These are phyloP conservation scores for Rhizopus stolonifer DNA, from an alignment of 371 early-diverging fungal genomes.

Conservation along the genomic window DNA sequence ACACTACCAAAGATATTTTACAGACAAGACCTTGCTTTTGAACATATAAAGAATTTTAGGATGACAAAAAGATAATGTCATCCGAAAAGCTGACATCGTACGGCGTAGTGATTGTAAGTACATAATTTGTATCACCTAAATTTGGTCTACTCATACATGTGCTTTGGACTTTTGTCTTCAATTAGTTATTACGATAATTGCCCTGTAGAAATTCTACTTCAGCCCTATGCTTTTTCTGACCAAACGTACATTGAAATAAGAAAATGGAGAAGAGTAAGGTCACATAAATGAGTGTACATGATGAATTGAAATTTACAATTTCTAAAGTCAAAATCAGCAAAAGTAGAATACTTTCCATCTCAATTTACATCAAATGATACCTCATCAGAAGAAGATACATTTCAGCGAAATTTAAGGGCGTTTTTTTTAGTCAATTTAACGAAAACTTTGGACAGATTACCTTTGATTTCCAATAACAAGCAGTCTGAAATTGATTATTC, in stretches of 20 bases:
- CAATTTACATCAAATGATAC: conserved; percentile 7
- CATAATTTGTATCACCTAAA: conserved; percentile 6
- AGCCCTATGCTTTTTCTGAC: conserved; percentile 17
- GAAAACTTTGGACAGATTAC: conserved; percentile 16
- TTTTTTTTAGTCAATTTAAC: conserved; percentile 12
- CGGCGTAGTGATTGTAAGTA: conserved; percentile 17
- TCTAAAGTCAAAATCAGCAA: conserved; percentile 5
- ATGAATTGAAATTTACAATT: conserved; percentile 8
- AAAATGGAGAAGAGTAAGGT: conserved; percentile 24
- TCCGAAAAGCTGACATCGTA: no score
- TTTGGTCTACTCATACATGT: conserved; percentile 7
- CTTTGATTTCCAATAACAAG: conserved; percentile 10
- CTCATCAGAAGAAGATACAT: conserved; percentile 17
- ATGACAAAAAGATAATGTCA: no score
- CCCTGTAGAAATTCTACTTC: conserved; percentile 15
- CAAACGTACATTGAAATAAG: conserved; percentile 16
- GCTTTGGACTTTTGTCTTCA: conserved; percentile 13
- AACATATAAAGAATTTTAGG: no score
- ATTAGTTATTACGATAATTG: conserved; percentile 14
- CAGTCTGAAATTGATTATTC: conserved; percentile 18
- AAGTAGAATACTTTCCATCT: conserved; percentile 12
- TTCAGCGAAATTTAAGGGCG: conserved; percentile 13
- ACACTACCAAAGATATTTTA: no score
- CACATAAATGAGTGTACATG: conserved; percentile 8
- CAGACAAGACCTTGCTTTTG: no score